Conservation (phyloP, 2,329 filamentous ascomycete genomes). For the Cordyceps militaris region DNA sequence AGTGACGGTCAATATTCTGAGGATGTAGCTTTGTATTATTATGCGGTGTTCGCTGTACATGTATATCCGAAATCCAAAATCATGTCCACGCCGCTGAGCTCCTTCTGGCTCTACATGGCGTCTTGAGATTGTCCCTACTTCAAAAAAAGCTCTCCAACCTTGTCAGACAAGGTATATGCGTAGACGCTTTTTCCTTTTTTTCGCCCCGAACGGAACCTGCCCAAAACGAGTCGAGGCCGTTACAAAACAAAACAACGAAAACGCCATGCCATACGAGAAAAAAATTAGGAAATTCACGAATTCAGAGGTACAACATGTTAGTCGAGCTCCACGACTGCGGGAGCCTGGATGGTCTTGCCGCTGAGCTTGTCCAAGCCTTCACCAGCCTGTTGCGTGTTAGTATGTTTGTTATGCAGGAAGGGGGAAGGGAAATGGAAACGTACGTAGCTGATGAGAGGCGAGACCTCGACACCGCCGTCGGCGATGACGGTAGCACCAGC, state of each 20-base stretch:
- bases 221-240: not conserved
- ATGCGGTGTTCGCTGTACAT: not conserved
- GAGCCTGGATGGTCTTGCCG: constrained; percentile 46
- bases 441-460: constrained; percentile 91
- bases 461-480: constrained; percentile 74
- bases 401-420: not conserved
- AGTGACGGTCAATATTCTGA: constrained; percentile 44
- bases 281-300: not conserved
- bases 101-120: not conserved
- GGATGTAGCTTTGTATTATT: not conserved
- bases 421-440: constrained; percentile 36
- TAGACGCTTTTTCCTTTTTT: not conserved
- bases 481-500: constrained; percentile 70
- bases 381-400: constrained; percentile 41
- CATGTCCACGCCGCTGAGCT: not conserved
- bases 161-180: not conserved
- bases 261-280: constrained; percentile 8
- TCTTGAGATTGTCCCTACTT: not conserved
- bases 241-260: not conserved
- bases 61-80: not conserved
- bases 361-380: constrained; percentile 54
- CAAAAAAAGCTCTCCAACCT: not conserved
- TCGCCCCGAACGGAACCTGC: not conserved
- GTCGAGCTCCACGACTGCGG: constrained; percentile 44
- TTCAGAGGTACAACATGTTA: constrained; percentile 16